Evolutionary conservation across 345 rosid species (phyloP).

Genomic region (Lenwebbia sp.): DNA sequence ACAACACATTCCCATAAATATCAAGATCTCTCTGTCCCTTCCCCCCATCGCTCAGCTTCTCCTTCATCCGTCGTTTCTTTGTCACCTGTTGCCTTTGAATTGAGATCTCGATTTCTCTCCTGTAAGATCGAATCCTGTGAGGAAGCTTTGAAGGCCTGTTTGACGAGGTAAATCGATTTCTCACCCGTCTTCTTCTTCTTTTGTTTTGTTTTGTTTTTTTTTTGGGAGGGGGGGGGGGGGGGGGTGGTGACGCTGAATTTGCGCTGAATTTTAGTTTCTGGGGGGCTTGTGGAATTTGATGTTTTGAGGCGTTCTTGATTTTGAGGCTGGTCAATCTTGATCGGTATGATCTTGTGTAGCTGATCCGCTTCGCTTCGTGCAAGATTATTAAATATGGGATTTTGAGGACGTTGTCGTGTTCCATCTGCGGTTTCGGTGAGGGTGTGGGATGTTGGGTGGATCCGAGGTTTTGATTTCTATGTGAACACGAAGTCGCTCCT

Average conservation of each 20-base stretch:
- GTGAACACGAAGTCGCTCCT: neutral
- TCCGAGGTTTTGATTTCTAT: neutral
- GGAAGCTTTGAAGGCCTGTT: neutral
- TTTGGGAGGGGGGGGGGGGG: neutral
- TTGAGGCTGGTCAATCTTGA: neutral
- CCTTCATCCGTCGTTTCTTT: neutral
- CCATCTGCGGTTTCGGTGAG: neutral
- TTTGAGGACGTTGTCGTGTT: neutral
- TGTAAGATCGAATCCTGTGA: neutral
- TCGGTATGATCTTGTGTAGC: neutral
- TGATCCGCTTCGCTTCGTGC: neutral
- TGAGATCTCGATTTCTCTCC: neutral
- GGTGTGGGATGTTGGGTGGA: neutral
- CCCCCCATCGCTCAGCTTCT: neutral
- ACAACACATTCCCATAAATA: neutral
- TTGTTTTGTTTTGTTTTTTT: no score
- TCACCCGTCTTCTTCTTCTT: fast-evolving
- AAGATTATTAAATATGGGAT: neutral
- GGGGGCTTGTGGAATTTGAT: neutral
- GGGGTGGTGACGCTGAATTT: neutral
- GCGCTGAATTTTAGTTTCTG: neutral
- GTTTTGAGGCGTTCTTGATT: neutral
- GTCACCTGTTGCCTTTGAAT: neutral
- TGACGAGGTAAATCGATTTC: neutral
- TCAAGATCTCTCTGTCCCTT: neutral